Evolutionary conservation across 2,329 filamentous ascomycete genomes (phyloP), one percentile per base, ranked within the genome.

Genomic region (Phyllosticta paracitricarpa): DNA sequence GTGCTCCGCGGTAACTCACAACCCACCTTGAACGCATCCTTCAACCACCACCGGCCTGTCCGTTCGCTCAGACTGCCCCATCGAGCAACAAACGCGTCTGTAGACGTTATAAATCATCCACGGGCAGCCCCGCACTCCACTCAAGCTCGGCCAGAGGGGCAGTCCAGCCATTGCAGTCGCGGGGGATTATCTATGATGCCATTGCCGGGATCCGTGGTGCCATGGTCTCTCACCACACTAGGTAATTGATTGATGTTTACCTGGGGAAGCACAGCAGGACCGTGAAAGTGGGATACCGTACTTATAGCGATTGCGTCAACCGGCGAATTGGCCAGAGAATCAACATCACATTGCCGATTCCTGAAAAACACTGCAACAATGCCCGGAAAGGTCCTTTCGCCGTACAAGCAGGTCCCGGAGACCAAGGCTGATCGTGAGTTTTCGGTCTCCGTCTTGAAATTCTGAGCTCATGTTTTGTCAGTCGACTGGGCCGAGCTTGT

Each of bases 401-500:
- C 69, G 4, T 71, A 70, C 62, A 64, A 72, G 63, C 69, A 70
- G 61, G 67, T 69, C 61, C 69, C 68, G 14, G 68, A 67, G 64
- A 72, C 69, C 59, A 71, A 69, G 57, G 68, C 66, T 26, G 67
- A 71, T 58, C 63, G 65, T 67, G 28, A 55, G 64, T 58, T 48
- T 30, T 4, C 22, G 28, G 19, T 26, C 1, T 19, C 9, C 7
- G 1, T 9, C 6, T 30, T 7, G 24, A 30, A 17, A 9, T 14
- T 33, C 56, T 62, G 22, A 62, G 12, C 19, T 26, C 19, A 35
- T 26, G 22, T 28, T 19, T 33, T 40, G 7, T 57, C 66, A 60
- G 70, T 79, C 26, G 71, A 75, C 54, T 85, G 82, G 80, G 79
- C 82, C 1, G 81, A 85, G 61, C 76, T 85, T 1, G 76, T 81